A percentile compares a stretch with the other conserved stretches of the same genome.
phyloP scores from a whole-genome alignment of 2,329 filamentous ascomycete species.

The Paecilomyces dactylethromorphus region DNA sequence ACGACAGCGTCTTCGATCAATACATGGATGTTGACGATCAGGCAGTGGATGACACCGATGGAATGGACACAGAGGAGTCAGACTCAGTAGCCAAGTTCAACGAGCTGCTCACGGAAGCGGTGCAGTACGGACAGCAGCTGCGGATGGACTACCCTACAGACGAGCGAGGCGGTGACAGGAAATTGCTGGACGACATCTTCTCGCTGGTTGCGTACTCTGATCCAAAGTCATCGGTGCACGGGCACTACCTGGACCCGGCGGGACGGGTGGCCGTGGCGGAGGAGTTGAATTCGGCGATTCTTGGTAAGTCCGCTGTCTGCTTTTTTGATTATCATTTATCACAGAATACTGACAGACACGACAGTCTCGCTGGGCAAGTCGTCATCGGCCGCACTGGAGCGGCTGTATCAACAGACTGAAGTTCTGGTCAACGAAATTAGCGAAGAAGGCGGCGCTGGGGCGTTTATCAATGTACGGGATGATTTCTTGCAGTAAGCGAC shows the following conservation, averaged over 20 bases:
- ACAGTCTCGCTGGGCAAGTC: conserved; percentile 85
- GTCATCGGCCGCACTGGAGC: conserved; percentile 76
- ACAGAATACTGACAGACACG: conserved; percentile 10
- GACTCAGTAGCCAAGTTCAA: conserved; percentile 31
- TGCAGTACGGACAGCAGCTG: conserved; percentile 74
- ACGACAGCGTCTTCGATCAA: conserved; percentile 40
- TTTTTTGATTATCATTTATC: conserved; percentile 8
- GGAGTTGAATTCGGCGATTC: conserved; percentile 86
- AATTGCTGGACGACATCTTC: conserved; percentile 76
- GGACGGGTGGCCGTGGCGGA: conserved; percentile 78
- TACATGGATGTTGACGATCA: conserved; percentile 56
- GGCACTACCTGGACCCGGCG: conserved; percentile 67
- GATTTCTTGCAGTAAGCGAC: conserved; percentile 35
- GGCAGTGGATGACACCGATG: conserved; percentile 34
- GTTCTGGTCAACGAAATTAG: conserved; percentile 78
- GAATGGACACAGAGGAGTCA: conserved; percentile 51
- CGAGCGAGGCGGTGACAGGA: conserved; percentile 61
- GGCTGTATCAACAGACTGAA: conserved; percentile 76
- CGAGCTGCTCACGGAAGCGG: conserved; percentile 59
- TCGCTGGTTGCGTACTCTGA: conserved; percentile 82
- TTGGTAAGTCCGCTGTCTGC: conserved; percentile 58
- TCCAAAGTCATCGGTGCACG: conserved; percentile 68
- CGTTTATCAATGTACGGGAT: conserved; percentile 67
- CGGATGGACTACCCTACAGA: conserved; percentile 71
- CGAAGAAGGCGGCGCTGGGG: conserved; percentile 70